phyloP scores from a whole-genome alignment of 768 basidiomycete species.

The Boletus barrowsii region DNA sequence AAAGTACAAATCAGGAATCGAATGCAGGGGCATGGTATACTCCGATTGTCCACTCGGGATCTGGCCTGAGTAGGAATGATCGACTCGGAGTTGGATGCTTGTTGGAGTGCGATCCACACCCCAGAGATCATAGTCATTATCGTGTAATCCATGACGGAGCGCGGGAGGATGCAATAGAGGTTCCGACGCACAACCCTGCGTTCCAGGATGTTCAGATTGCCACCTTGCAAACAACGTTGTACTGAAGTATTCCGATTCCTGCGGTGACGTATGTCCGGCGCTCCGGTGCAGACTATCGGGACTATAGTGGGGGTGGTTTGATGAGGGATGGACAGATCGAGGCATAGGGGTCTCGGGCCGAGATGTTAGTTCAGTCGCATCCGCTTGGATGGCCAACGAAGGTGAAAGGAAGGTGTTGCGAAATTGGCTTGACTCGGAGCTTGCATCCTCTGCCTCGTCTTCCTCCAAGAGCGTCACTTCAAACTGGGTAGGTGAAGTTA shows the following conservation, averaged over 20 bases:
- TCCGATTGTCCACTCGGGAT: constrained; percentile 3
- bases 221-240: background rate
- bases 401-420: constrained; percentile 9
- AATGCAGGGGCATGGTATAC: background rate
- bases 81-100: background rate
- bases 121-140: background rate
- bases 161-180: background rate
- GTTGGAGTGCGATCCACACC: background rate
- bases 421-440: constrained; percentile 13
- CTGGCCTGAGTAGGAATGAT: background rate
- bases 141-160: background rate
- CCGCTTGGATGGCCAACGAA: constrained; percentile 4
- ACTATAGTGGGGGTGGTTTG: background rate
- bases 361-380: background rate
- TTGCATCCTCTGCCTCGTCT: constrained; percentile 17
- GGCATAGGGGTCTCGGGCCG: background rate
- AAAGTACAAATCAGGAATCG: constrained; percentile 8
- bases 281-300: background rate
- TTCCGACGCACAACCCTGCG: background rate
- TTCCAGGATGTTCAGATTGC: background rate
- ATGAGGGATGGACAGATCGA: background rate
- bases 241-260: background rate
- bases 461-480: constrained; percentile 14
- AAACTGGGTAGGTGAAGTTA: constrained; percentile 25
- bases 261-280: background rate